Evolutionary conservation across 768 basidiomycete species (phyloP), one percentile per base, ranked within the genome.

Genomic region (Xerocomus potaroensis): DNA sequence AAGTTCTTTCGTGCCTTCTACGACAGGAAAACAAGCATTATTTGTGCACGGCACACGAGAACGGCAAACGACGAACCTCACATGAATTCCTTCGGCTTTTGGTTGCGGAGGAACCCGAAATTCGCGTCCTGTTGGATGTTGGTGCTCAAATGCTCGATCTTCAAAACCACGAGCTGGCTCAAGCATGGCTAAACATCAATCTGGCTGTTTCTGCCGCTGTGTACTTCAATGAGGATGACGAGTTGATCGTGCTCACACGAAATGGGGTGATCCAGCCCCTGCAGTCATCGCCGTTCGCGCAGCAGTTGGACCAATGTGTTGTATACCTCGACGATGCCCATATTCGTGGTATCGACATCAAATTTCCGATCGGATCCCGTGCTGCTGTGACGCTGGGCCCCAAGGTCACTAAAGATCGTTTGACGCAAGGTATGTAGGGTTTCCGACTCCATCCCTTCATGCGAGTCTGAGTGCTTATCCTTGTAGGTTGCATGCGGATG

Each of bases 401-500:
- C 3, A 66, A 60, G 43, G 49, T 69, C 6, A 66, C 60, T 0
- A 68, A 68, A 45, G 68, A 68, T 31, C 51, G 60, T 24, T 36
- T 68, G 3, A 31, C 54, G 0, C 67, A 68, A 58, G 67, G 67
- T 65, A 24, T 30, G 56, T 46, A 31, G n/a, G n/a, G n/a, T 8
- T 6, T 8, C 5, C 8, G 22, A 24, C 22, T 1, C 21, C 7
- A 6, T 4, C 1, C 14, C 6, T 5, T 3, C 5, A 14, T 22
- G 22, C 4, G 5, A 1, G 5, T 24, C 27, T 27, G 30, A 22
- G 18, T 27, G 0, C 2, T 9, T 38, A 6, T 15, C 9, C 4
- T 23, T 5, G 19, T 11, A 75, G 75, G 73, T 6, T 76, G 74
- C 47, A 77, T 76, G 75, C 64, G 75, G 4, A 74, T 77, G 74